These are phyloP conservation scores for Geoglossum cookeanum DNA, from an alignment of 2,329 filamentous ascomycete genomes.

Conservation along the genomic window DNA sequence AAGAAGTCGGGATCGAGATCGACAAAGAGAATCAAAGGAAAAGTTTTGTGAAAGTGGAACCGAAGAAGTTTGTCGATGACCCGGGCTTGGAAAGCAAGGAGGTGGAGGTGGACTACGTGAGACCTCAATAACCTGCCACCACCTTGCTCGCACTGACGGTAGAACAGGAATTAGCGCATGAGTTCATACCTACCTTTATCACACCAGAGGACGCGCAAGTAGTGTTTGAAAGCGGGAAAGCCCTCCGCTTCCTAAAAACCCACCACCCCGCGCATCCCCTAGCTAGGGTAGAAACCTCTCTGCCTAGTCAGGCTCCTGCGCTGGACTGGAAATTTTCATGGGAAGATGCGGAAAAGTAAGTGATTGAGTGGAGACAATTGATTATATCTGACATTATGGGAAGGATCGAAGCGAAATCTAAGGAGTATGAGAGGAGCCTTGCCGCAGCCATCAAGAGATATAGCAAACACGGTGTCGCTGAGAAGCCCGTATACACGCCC, in stretches of 20 bases:
- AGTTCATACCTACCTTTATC: slow-evolving; percentile 53
- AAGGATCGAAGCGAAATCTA: slow-evolving; percentile 6
- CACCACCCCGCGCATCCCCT: slow-evolving; percentile 56
- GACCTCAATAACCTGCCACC: background rate
- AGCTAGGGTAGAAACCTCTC: slow-evolving; percentile 27
- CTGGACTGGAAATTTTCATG: slow-evolving; percentile 32
- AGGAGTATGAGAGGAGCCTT: slow-evolving; percentile 29
- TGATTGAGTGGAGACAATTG: background rate
- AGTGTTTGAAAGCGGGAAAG: slow-evolving; percentile 66
- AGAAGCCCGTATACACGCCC: slow-evolving; percentile 6
- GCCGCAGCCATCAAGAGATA: slow-evolving; percentile 16
- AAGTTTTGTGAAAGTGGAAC: slow-evolving; percentile 41
- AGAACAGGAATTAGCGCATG: slow-evolving; percentile 30
- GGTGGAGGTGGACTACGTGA: slow-evolving; percentile 36
- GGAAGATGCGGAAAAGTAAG: slow-evolving; percentile 13
- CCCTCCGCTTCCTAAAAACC: slow-evolving; percentile 49
- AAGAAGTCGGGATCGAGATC: slow-evolving; percentile 23
- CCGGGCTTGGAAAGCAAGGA: slow-evolving; percentile 37
- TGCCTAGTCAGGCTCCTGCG: slow-evolving; percentile 31
- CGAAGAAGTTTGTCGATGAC: slow-evolving; percentile 36
- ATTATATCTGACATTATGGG: background rate
- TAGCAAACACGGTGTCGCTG: slow-evolving; percentile 3
- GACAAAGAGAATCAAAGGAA: slow-evolving; percentile 26
- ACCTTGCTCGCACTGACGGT: background rate
- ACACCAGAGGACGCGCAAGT: slow-evolving; percentile 45